phyloP scores from a whole-genome alignment of 768 basidiomycete genomes.

The Termitomyces sp. region DNA sequence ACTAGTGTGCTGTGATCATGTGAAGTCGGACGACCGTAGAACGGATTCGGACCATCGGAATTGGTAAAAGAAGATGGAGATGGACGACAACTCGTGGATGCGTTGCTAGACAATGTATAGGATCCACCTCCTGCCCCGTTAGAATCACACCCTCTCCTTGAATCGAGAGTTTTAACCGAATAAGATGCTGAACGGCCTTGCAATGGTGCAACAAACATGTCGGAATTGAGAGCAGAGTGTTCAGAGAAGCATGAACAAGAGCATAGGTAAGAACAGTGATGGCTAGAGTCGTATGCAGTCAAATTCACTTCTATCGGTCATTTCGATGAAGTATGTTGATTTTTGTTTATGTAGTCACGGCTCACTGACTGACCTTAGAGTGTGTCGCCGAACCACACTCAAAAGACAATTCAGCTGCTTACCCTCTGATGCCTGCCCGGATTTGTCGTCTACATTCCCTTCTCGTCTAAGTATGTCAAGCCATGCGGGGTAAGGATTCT shows the following conservation, averaged over 20 bases:
- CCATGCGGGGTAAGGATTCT: constrained; percentile 6
- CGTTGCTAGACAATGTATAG: background rate
- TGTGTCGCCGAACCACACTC: background rate
- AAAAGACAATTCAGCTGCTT: background rate
- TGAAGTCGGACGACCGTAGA: background rate
- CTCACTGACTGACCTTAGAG: background rate
- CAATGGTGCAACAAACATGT: background rate
- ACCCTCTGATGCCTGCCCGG: constrained; percentile 1
- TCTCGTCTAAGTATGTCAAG: background rate
- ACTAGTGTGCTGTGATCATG: background rate
- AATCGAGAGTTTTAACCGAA: background rate
- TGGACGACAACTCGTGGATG: background rate
- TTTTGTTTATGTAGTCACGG: constrained; percentile 9
- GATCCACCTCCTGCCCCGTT: background rate
- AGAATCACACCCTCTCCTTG: background rate
- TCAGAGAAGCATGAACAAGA: background rate
- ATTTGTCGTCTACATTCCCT: background rate
- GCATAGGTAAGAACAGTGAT: background rate
- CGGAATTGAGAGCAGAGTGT: background rate
- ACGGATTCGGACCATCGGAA: constrained; percentile 3
- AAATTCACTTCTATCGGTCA: background rate
- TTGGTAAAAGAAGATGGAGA: constrained; percentile 1
- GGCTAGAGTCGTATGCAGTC: background rate
- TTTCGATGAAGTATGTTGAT: constrained; percentile 10
- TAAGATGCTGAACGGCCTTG: background rate